Base-by-base conservation (phyloP, 345 rosid species). In the Eucalyptus victrix region DNA sequence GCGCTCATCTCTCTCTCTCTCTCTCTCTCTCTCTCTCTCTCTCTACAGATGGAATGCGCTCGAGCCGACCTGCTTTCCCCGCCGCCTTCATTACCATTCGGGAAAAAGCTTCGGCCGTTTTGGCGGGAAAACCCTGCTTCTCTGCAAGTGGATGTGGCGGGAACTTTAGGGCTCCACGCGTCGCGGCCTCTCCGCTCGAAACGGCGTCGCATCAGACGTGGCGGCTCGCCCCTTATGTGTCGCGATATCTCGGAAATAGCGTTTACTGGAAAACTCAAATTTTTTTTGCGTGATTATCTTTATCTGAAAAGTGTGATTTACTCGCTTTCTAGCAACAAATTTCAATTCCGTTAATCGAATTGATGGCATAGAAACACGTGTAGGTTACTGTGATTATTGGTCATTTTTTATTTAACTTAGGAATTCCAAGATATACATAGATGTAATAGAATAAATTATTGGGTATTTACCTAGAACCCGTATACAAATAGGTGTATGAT, bases 351-450 rank as follows among this genome's bases (percentile, higher is more conserved):
- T 21, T 12, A 11, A 37, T 72, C 14, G 14, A 3, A 19, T 19
- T 19, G 3, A 10, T 19, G 15, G 83, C 15, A 19, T 37, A 6
- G 15, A 76, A 4, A 1, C 23, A 32, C 9, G 3, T 9, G 23
- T 69, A 69, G 80, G 2, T 32, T 69, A 18, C 13, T 32, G 10
- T 18, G 5, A 32, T 69, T 69, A 8, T 67, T 67, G 18, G 40
- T 67, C 0, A n/a, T 67, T 17, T 17, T 18, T 9, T 32, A 69
- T 69, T 37, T 72, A 37, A 12, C 2, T 32, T 34, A 69, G 45
- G 4, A 19, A 69, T 69, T 69, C 0, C 28, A 19, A 72, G 2
- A 72, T 53, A 2, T 19, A 8, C 1, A 0, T 53, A 1, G 2
- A 53, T 16, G 3, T 16, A n/a, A 16, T 8, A n/a, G 6, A 65